Base-by-base conservation (phyloP, 345 rosid genomes). In the Gossypium herbaceum region DNA sequence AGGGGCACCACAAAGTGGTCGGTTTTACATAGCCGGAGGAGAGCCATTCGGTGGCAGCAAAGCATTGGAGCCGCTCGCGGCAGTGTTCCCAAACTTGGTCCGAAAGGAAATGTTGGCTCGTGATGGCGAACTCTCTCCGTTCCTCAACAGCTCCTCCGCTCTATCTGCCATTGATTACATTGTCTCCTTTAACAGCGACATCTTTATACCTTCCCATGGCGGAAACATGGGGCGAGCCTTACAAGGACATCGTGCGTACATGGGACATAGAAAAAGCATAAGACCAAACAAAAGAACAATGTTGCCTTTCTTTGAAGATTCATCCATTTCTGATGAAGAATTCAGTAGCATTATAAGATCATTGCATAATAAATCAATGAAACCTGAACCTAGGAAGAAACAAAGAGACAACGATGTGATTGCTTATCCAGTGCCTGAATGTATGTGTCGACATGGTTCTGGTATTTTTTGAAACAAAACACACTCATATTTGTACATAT, bases 201-300 rank as follows among this genome's bases (percentile, higher is more conserved):
- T 93, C 19, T 93, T 91, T 41, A 55, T 93, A 66, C 94, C 94
- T 57, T 93, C 98, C 12, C 93, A 91, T 74, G 98, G 98, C 0
- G 97, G 98, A 80, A 93, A 93, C 87, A 89, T 93, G 91, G 98
- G 81, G 19, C 80, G 90, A 67, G 77, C 91, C 59, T 82, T 92
- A 90, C 89, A 85, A 90, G 95, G 95, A 3, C 88, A 91, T 82
- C 86, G 95, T 67, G 90, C 92, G 45, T 92, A 88, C 60, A 84
- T 80, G 27, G 97, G 94, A 64, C 94, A 92, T 52, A 79, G 88
- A 78, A 92, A 92, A 78, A 86, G 79, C 77, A 79, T 90, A 84
- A 86, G 77, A 76, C 97, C 97, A 2, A 88, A 92, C 75, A 92
- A 90, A 82, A 79, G 89, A 82, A 81, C 83, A 4, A 82, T 90